Evolutionary conservation across 805 yeast genomes (phyloP), one percentile per base, ranked within the genome.

Genomic region (Myxozyma neglecta): DNA sequence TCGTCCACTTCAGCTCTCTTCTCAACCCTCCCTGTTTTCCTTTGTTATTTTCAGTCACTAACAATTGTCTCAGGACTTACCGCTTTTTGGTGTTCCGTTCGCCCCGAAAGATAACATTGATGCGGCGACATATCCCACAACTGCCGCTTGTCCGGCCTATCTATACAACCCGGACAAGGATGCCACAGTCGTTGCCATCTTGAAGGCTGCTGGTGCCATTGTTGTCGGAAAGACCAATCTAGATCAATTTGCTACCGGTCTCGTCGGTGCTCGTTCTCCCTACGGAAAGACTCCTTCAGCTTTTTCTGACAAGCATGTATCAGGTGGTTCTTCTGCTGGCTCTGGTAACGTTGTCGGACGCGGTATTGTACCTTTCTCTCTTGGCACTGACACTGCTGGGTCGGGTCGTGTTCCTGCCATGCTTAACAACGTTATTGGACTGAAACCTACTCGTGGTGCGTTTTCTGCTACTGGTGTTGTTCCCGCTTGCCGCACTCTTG

Each of bases 321-420:
- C 91, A 59, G 99, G 99, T 55, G 99, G 99, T 36, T 90, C 97
- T 1, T 87, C 96, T 43, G 91, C 97, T 0, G 99, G 99, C 11
- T 90, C 97, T n/a, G 96, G 97, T 6, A 85, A 87, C 13, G 92
- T 87, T 24, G 97, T 91, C 18, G 93, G 91, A 20, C 82, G 91
- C 68, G 98, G 98, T 61, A 79, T 86, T 52, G 97, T 90, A 16
- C 97, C 98, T 39, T 71, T 93, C 53, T 82, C 97, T 0, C 79
- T 93, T 69, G 97, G 97, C 42, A 94, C 98, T 6, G 99, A 93
- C 73, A 93, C 99, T 42, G 99, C 99, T 9, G 99, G 99, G 24
- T 90, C 97, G 6, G 97, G 97, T 46, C 84, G 99, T 71, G 99
- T 93, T 37, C 99, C 99, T 34, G 98, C 98, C 32, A 93, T 91